Evolutionary conservation across 108 stramenopile genomes (phyloP).

Genomic region (Parmales sp.): DNA sequence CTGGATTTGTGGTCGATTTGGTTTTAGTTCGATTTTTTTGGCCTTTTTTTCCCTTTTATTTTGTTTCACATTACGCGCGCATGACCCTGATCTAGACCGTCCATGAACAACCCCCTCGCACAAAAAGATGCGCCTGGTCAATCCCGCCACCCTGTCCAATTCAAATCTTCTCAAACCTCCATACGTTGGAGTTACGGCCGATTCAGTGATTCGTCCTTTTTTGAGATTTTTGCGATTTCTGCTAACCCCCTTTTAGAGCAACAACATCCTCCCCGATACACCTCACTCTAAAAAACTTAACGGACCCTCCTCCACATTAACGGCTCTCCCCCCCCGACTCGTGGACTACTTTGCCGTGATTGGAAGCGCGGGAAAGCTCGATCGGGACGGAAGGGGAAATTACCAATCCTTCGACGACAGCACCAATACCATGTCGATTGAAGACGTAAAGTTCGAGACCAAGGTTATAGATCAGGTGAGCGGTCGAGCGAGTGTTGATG

Average conservation of each 20-base stretch:
- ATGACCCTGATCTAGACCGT: not conserved
- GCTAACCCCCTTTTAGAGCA: not conserved
- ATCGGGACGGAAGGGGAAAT: conserved; percentile 10
- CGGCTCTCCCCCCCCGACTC: conserved; percentile 29
- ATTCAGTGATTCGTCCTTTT: too few relatives aligned
- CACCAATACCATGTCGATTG: conserved; percentile 13
- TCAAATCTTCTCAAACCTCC: too few relatives aligned
- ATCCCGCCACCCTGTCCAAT: too few relatives aligned
- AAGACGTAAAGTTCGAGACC: conserved; percentile 42
- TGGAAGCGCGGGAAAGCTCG: conserved; percentile 20
- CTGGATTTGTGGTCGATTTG: too few relatives aligned
- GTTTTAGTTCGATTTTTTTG: too few relatives aligned
- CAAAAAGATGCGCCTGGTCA: too few relatives aligned
- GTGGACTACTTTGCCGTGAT: conserved; percentile 60
- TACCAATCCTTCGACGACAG: conserved; percentile 16
- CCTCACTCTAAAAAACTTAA: not conserved
- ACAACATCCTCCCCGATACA: not conserved
- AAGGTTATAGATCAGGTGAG: conserved; percentile 48
- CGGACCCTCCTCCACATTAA: not conserved
- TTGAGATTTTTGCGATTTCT: not conserved
- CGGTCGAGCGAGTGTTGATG: too few relatives aligned
- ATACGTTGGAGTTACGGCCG: too few relatives aligned
- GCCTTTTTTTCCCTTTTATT: not conserved
- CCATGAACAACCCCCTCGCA: too few relatives aligned
- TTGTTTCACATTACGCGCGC: not conserved